phyloP scores from a whole-genome alignment of 73 alveolate species.

The Breviolum minutum region DNA sequence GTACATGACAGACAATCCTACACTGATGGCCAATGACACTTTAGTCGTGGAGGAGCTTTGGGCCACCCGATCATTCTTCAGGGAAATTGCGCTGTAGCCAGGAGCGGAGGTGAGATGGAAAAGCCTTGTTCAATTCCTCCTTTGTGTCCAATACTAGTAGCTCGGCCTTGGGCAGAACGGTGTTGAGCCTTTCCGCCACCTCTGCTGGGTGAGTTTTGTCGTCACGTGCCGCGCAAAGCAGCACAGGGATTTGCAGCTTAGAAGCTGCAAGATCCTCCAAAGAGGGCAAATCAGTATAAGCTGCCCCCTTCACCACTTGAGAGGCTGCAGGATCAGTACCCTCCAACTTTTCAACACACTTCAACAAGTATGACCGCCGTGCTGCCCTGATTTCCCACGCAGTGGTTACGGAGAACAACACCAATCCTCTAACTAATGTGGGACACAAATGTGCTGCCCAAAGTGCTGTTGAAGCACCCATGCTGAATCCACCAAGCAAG shows the following conservation, averaged over 20 bases:
- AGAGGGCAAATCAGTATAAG: conserved; percentile 40
- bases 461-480: conserved; percentile 81
- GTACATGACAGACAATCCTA: background rate
- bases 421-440: conserved; percentile 63
- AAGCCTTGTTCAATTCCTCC: conserved; percentile 32
- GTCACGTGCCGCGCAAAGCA: conserved; percentile 91
- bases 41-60: background rate
- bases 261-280: conserved; percentile 61
- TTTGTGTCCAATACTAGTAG: conserved; percentile 57
- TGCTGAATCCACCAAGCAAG: conserved; percentile 65
- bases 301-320: conserved; percentile 66
- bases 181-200: conserved; percentile 52
- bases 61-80: background rate
- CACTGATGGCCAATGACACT: background rate
- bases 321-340: conserved; percentile 71
- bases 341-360: conserved; percentile 37
- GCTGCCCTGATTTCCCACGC: conserved; percentile 90
- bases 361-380: conserved; percentile 55
- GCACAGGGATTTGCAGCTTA: conserved; percentile 63
- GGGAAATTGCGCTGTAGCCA: conserved; percentile 60
- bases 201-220: conserved; percentile 86
- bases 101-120: conserved; percentile 28
- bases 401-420: conserved; percentile 49
- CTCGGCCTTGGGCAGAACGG: conserved; percentile 65
- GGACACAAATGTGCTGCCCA: conserved; percentile 88